Conservation (phyloP, 371 early-diverging fungal genomes). For the Batkoa obscura region DNA sequence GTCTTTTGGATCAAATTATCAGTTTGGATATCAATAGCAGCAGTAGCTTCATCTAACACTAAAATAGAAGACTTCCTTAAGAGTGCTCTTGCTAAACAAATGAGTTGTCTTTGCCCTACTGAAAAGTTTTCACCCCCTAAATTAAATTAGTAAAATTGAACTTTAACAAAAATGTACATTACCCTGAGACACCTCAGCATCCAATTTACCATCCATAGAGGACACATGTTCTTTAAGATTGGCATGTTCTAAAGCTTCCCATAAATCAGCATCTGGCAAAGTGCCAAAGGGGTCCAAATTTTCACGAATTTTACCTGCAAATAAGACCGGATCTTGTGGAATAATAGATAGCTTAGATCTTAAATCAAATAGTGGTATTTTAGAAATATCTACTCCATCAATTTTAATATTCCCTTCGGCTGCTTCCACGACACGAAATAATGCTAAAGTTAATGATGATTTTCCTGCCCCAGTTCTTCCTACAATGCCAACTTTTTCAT, state of each 20-base stretch:
- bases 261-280: slow-evolving; percentile 53
- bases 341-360: slow-evolving; percentile 68
- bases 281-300: slow-evolving; percentile 66
- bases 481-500: slow-evolving; percentile 73
- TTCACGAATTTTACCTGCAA: slow-evolving; percentile 43
- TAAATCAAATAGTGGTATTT: slow-evolving; percentile 55
- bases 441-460: slow-evolving; percentile 57
- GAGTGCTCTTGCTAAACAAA: slow-evolving; percentile 71
- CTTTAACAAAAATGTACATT: slow-evolving; percentile 55
- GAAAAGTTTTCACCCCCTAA: slow-evolving; percentile 41
- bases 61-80: slow-evolving; percentile 49
- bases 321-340: slow-evolving; percentile 91
- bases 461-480: slow-evolving; percentile 93
- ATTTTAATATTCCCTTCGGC: slow-evolving; percentile 37
- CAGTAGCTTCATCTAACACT: slow-evolving; percentile 85
- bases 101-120: slow-evolving; percentile 67
- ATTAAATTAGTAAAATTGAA: slow-evolving; percentile 2
- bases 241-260: slow-evolving; percentile 59
- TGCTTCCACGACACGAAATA: slow-evolving; percentile 86
- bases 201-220: slow-evolving; percentile 42
- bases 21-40: slow-evolving; percentile 69
- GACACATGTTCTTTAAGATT: slow-evolving; percentile 42
- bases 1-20: slow-evolving; percentile 61
- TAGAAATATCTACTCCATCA: slow-evolving; percentile 66
- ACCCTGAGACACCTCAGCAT: slow-evolving; percentile 37